Evolutionary conservation across 768 basidiomycete genomes (phyloP).

Genomic region (Leccinellum albellum): DNA sequence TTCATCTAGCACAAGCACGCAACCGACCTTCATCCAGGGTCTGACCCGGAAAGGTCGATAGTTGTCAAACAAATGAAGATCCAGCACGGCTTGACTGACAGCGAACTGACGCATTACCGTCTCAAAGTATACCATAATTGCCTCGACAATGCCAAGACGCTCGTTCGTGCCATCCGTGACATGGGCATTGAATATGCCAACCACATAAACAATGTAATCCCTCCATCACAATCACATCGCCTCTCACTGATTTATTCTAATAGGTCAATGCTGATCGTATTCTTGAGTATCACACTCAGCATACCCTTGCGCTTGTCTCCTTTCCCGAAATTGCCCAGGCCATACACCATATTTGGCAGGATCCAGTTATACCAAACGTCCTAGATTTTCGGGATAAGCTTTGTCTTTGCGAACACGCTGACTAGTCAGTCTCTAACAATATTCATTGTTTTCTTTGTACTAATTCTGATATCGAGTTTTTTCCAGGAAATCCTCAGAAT

Average conservation of each 20-base stretch:
- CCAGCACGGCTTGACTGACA: constrained; percentile 1
- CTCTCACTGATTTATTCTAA: background rate
- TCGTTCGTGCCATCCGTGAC: background rate
- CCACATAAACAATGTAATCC: background rate
- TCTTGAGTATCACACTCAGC: background rate
- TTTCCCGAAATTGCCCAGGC: background rate
- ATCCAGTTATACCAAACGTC: background rate
- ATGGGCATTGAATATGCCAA: background rate
- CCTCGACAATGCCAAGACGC: background rate
- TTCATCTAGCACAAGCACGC: background rate
- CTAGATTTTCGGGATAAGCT: background rate
- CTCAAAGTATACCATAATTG: background rate
- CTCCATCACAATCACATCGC: background rate
- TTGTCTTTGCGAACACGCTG: background rate
- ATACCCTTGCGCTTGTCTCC: background rate
- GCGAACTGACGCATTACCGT: background rate
- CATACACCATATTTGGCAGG: constrained; percentile 2
- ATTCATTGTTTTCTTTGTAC: background rate
- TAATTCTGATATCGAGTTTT: background rate
- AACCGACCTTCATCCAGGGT: background rate
- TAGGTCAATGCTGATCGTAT: background rate
- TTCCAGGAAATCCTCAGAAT: constrained; percentile 1
- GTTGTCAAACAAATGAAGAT: constrained; percentile 3
- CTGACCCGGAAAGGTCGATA: background rate
- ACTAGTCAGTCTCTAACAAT: background rate